phyloP scores from a whole-genome alignment of 163 green algal genomes.

The Scenedesmus sp. region DNA sequence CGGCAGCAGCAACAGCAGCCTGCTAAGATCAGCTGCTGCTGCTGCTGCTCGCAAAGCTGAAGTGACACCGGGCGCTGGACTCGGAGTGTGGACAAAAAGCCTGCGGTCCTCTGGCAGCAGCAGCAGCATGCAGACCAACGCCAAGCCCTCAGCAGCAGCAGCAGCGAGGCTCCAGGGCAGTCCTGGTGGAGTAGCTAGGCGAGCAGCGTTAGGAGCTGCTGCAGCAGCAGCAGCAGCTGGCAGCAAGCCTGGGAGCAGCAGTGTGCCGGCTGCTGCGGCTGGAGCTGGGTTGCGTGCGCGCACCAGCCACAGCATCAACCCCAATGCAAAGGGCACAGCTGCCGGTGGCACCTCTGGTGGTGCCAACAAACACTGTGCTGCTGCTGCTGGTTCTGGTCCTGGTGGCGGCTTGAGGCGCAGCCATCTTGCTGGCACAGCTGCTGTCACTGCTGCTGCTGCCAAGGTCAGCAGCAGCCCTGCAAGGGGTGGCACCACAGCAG shows the following conservation, averaged over 20 bases:
- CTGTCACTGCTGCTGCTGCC: conserved; percentile 8
- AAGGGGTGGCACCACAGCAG: background rate
- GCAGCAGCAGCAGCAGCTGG: background rate
- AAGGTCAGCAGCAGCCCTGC: background rate
- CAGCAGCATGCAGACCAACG: background rate
- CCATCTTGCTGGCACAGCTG: background rate
- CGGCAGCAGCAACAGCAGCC: background rate
- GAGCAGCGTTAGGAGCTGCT: background rate
- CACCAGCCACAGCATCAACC: background rate
- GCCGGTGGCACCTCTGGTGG: background rate
- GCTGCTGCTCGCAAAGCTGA: background rate
- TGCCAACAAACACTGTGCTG: background rate
- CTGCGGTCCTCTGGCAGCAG: background rate
- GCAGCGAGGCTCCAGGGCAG: background rate
- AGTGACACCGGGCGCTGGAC: background rate
- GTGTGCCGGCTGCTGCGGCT: background rate
- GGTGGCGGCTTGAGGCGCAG: background rate
- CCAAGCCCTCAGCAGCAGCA: background rate
- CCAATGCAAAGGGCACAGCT: background rate
- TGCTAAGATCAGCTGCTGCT: conserved; percentile 21
- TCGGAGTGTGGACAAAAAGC: background rate
- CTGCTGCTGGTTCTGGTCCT: background rate
- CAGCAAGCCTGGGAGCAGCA: background rate
- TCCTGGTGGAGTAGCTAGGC: background rate
- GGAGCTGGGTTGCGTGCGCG: background rate